A percentile compares a stretch with the other conserved stretches of the same genome.
These are phyloP conservation scores for Thalassiosira pacifica DNA, from an alignment of 352 stramenopile genomes.

Conservation along the genomic window DNA sequence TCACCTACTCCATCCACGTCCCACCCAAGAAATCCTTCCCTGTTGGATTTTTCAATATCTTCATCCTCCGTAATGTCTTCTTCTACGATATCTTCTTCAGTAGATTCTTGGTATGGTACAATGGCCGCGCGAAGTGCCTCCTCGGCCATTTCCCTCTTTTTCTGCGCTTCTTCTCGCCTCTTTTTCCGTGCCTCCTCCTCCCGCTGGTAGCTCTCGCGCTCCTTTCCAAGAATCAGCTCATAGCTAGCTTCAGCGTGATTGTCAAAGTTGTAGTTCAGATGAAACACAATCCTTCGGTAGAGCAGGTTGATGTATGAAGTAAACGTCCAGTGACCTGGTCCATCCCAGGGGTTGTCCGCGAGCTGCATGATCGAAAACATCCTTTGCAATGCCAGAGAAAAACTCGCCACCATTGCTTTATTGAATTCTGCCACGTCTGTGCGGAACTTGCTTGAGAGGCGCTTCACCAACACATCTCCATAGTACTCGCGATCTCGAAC, in stretches of 20 bases:
- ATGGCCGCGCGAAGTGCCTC: constrained; percentile 79
- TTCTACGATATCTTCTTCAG: constrained; percentile 52
- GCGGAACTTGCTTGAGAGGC: constrained; percentile 65
- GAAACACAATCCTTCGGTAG: constrained; percentile 77
- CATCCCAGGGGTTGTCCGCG: constrained; percentile 63
- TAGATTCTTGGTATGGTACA: constrained; percentile 62
- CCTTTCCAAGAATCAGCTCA: constrained; percentile 78
- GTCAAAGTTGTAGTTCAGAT: constrained; percentile 78
- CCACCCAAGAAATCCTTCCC: constrained; percentile 67
- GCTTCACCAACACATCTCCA: constrained; percentile 76
- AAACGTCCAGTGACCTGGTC: constrained; percentile 74
- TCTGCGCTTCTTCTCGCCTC: constrained; percentile 44
- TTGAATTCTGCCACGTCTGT: constrained; percentile 56
- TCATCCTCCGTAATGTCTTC: constrained; percentile 56
- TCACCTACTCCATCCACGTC: constrained; percentile 57
- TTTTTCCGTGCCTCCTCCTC: constrained; percentile 64
- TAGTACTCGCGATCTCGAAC: constrained; percentile 83
- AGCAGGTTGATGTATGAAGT: constrained; percentile 73
- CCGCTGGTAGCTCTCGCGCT: constrained; percentile 66
- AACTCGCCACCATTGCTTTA: constrained; percentile 46
- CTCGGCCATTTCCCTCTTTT: constrained; percentile 74
- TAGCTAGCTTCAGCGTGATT: constrained; percentile 82
- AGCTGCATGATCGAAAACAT: constrained; percentile 66
- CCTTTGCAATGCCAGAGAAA: constrained; percentile 51
- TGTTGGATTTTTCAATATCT: constrained; percentile 51